Base-by-base conservation (phyloP, 2,329 filamentous ascomycete species). In the Coniochaeta prunicola region DNA sequence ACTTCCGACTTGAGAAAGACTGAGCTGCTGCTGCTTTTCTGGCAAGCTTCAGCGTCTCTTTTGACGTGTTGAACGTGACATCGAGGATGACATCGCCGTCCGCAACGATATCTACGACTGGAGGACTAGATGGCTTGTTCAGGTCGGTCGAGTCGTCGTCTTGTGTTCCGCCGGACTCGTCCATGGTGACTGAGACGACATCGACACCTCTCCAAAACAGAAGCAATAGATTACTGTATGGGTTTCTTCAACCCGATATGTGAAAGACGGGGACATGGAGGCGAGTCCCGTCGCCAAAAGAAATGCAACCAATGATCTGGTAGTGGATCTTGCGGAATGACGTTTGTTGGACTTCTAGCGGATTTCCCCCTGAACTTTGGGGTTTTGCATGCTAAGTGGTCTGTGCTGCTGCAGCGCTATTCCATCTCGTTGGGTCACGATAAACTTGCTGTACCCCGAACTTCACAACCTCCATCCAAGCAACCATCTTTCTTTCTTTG, bases 31-130 rank as follows among this genome's bases (percentile, higher is more conserved):
- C 64, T 15, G 71, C 76, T 67, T 71, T 81, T 59, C 73, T 75
- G 60, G 72, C 74, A 28, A 73, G 71, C 57, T 74, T 74, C 67
- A 86, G 74, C 50, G 78, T 77, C 60, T 79, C 72, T 48, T 71
- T 73, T 2, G 79, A 83, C 36, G 82, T 85, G 61, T 86, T 80
- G 66, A 91, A 89, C 8, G 80, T 80, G 36, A 91, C 80, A 61
- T 86, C 79, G 15, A 92, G 78, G 33, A 91, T 69, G 21, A 91
- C 71, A 66, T 91, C 85, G 36, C 89, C 89, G 17, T 75, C 72
- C 4, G 76, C 64, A 24, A 79, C 79, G 56, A 91, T 80, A 33
- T 77, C 73, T 48, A 84, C 69, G 58, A 56, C 19, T 6, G 3
- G 34, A 19, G 54, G 36, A 4, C n/a, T n/a, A 24, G 53, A n/a